phyloP scores from a whole-genome alignment of 768 basidiomycete genomes.

The Gloeostereum incarnatum region DNA sequence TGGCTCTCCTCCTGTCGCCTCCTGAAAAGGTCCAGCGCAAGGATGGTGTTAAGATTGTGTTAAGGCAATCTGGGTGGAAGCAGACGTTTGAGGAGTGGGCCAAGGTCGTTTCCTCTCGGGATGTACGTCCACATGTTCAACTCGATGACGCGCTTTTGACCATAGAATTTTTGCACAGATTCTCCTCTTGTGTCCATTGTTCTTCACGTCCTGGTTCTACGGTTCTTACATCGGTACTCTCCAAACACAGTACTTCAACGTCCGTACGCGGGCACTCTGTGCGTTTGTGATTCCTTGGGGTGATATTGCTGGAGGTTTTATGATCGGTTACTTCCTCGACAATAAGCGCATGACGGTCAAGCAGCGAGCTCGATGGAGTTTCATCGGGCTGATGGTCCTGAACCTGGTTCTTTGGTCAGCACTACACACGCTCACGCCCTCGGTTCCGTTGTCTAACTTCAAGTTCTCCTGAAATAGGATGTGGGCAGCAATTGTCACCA shows the following conservation, averaged over 20 bases:
- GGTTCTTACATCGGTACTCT: constrained; percentile 21
- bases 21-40: constrained; percentile 21
- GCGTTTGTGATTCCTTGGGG: constrained; percentile 19
- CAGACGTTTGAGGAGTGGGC: constrained; percentile 18
- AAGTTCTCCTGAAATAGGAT: constrained; percentile 10
- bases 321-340: constrained; percentile 23
- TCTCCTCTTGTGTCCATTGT: constrained; percentile 20
- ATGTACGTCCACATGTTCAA: constrained; percentile 10
- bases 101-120: constrained; percentile 15
- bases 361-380: constrained; percentile 20
- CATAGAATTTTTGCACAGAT: constrained; percentile 10
- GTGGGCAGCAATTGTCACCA: constrained; percentile 21
- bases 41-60: constrained; percentile 19
- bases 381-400: constrained; percentile 17
- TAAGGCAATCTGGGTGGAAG: constrained; percentile 18
- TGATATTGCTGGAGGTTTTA: constrained; percentile 19
- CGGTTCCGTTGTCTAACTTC: not conserved
- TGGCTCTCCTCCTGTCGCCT: constrained; percentile 17
- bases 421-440: not conserved
- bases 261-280: constrained; percentile 19
- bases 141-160: not conserved
- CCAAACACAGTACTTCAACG: constrained; percentile 22
- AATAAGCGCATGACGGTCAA: constrained; percentile 17
- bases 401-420: constrained; percentile 19
- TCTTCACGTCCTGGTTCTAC: constrained; percentile 25